A percentile compares a stretch with the other conserved stretches of the same genome.
Conservation (phyloP, 768 basidiomycete species). For the Trametopsis cervina region DNA sequence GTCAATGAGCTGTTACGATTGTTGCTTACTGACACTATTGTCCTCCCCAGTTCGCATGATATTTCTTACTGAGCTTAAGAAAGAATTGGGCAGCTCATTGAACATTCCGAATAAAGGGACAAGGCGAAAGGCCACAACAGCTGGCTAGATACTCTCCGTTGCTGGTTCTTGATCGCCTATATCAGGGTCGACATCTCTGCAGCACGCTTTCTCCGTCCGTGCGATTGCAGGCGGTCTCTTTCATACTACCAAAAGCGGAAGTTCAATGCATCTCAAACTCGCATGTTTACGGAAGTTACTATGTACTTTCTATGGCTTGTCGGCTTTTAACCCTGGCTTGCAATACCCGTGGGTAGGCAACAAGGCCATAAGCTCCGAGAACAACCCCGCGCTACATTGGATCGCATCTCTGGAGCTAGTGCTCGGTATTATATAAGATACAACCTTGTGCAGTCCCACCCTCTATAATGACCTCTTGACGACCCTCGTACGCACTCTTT, state of each 20-base stretch:
- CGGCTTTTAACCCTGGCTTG: slow-evolving; percentile 13
- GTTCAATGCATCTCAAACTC: slow-evolving; percentile 13
- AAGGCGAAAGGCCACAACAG: not conserved
- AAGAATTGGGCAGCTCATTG: not conserved
- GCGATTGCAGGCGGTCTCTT: slow-evolving; percentile 11
- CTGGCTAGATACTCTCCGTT: slow-evolving; percentile 5
- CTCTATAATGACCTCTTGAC: slow-evolving; percentile 23
- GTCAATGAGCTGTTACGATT: no score
- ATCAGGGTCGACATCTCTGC: slow-evolving; percentile 7
- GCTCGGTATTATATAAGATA: slow-evolving; percentile 24
- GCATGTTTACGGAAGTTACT: slow-evolving; percentile 21
- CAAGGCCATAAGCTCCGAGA: slow-evolving; percentile 16
- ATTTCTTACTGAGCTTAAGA: no score
- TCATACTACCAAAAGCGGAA: slow-evolving; percentile 23
- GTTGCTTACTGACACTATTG: not conserved
- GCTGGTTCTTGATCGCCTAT: slow-evolving; percentile 2
- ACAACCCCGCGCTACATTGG: not conserved
- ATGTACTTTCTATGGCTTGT: slow-evolving; percentile 22
- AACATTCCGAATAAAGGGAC: not conserved
- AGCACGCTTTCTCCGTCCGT: slow-evolving; percentile 5
- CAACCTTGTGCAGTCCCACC: slow-evolving; percentile 20
- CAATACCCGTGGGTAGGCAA: slow-evolving; percentile 13
- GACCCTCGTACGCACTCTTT: slow-evolving; percentile 22
- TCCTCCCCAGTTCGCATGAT: no score
- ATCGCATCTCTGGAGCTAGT: slow-evolving; percentile 11